These are phyloP conservation scores for Pelargonium australe DNA, from an alignment of 441 rosid genomes.

Conservation along the genomic window DNA sequence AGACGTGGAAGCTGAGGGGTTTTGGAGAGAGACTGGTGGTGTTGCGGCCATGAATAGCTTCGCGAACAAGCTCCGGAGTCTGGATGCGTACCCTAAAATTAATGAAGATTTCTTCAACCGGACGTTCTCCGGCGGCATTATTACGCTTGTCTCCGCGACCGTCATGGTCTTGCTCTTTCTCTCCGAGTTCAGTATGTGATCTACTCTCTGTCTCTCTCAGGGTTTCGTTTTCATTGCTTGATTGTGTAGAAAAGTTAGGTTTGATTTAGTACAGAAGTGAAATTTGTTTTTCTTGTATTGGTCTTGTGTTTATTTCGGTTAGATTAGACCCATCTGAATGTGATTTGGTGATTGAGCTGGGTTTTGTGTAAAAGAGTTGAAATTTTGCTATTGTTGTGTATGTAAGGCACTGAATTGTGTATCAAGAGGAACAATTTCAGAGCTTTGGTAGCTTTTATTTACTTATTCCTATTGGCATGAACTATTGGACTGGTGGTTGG, in stretches of 20 bases:
- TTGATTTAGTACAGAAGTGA: background rate
- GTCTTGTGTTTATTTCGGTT: background rate
- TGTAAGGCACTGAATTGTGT: background rate
- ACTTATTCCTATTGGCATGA: background rate
- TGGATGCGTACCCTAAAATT: slow-evolving; percentile 30
- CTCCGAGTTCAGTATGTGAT: slow-evolving; percentile 27
- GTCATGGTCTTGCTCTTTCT: slow-evolving; percentile 25
- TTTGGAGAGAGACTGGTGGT: background rate
- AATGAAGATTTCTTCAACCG: slow-evolving; percentile 31
- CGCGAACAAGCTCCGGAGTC: slow-evolving; percentile 21
- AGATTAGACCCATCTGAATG: background rate
- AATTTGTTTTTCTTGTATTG: background rate
- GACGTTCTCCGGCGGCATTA: slow-evolving; percentile 26
- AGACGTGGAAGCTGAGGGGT: too few species aligned
- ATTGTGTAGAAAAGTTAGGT: background rate
- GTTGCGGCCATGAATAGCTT: slow-evolving; percentile 19
- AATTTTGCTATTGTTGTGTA: background rate
- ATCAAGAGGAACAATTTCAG: background rate
- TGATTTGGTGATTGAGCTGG: background rate
- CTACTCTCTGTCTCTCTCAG: background rate
- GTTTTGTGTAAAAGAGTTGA: background rate
- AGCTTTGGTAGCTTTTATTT: background rate
- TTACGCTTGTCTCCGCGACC: slow-evolving; percentile 24
- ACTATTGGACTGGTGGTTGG: background rate
- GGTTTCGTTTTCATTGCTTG: background rate